These are phyloP conservation scores for Hortaea werneckii DNA, from an alignment of 2,329 filamentous ascomycete genomes.

Conservation along the genomic window DNA sequence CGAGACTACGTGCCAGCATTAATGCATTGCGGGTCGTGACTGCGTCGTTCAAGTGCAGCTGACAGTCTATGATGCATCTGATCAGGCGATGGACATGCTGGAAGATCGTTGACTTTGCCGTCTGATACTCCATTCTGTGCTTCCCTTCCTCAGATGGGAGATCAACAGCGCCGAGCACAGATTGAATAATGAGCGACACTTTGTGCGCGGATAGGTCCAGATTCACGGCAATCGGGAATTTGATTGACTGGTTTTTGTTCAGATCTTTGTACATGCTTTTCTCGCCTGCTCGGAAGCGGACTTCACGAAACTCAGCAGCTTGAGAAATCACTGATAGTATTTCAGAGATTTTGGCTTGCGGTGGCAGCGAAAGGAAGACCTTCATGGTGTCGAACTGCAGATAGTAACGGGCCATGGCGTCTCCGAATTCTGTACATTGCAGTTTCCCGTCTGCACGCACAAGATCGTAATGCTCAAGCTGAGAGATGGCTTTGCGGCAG, in stretches of 20 bases:
- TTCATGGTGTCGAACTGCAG: conserved; percentile 73
- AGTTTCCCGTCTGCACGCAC: conserved; percentile 43
- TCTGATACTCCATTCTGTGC: conserved; percentile 46
- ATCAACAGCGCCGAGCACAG: conserved; percentile 58
- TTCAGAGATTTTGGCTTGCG: conserved; percentile 51
- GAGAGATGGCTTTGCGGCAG: conserved; percentile 56
- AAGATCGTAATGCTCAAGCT: conserved; percentile 52
- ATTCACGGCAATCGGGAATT: conserved; percentile 60
- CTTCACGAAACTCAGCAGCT: conserved; percentile 61
- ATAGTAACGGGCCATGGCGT: conserved; percentile 77
- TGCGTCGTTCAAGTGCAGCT: conserved; percentile 53
- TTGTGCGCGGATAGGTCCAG: conserved; percentile 61
- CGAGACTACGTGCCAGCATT: conserved; percentile 66
- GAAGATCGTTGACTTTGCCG: conserved; percentile 55
- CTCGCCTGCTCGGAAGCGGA: conserved; percentile 61
- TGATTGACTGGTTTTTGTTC: conserved; percentile 58
- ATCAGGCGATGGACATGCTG: conserved; percentile 59
- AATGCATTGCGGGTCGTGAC: conserved; percentile 58
- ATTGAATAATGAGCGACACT: conserved; percentile 66
- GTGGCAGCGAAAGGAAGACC: conserved; percentile 52
- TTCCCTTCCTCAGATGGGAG: conserved; percentile 49
- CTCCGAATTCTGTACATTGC: conserved; percentile 59
- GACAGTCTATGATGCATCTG: conserved; percentile 67
- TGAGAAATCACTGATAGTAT: conserved; percentile 58
- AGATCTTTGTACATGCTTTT: conserved; percentile 60